Evolutionary conservation across 2,329 filamentous ascomycete genomes (phyloP).

Genomic region (Cyanodermella asteris): DNA sequence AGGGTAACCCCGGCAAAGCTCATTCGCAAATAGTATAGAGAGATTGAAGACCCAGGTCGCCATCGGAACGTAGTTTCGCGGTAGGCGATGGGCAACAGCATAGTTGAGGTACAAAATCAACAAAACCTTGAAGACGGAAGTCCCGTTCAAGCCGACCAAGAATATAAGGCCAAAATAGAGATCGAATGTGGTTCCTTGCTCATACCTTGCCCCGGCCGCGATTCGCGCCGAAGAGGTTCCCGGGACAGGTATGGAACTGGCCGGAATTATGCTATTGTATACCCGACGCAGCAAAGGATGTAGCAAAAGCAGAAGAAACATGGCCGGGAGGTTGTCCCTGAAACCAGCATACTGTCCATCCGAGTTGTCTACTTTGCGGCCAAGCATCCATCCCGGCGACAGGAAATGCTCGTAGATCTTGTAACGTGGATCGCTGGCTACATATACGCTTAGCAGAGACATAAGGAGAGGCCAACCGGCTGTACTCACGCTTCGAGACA

Average conservation of each 20-base stretch:
- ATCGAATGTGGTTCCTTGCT: conserved; percentile 63
- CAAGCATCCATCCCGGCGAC: conserved; percentile 72
- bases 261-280: conserved; percentile 35
- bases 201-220: conserved; percentile 33
- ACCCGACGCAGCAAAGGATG: conserved; percentile 58
- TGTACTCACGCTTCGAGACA: conserved; percentile 52
- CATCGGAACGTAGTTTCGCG: conserved; percentile 46
- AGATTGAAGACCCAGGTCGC: conserved; percentile 86
- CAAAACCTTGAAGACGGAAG: conserved; percentile 66
- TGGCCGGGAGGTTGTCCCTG: conserved; percentile 64
- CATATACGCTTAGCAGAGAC: conserved; percentile 1
- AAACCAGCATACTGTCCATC: conserved; percentile 76
- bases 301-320: conserved; percentile 48
- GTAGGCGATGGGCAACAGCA: conserved; percentile 49
- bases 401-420: conserved; percentile 48
- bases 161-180: conserved; percentile 61
- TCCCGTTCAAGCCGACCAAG: conserved; percentile 57
- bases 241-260: conserved; percentile 11
- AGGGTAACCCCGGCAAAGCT: conserved; percentile 57
- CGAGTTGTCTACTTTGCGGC: conserved; percentile 82
- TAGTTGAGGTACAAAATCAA: conserved; percentile 66
- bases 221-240: conserved; percentile 8
- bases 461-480: no score
- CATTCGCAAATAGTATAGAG: conserved; percentile 68
- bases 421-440: conserved; percentile 67